Evolutionary conservation across 176 grass and related monocot genomes (phyloP).

Genomic region (Microstegium vimineum): DNA sequence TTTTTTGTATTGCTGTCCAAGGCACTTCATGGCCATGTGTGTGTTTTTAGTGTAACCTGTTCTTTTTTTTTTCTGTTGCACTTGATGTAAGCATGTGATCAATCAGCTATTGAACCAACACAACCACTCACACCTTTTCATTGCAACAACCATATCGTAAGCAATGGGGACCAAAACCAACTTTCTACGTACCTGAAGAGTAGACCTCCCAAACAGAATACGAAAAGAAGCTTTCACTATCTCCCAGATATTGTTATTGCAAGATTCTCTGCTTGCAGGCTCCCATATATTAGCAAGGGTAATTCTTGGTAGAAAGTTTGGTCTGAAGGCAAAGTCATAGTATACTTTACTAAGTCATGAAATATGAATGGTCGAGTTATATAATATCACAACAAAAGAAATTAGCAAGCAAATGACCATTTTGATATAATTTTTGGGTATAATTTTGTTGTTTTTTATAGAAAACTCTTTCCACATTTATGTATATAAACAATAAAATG

Average conservation of each 20-base stretch:
- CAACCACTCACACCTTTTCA: not conserved
- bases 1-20: not conserved
- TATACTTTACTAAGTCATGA: not conserved
- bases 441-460: not conserved
- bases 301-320: slow-evolving; percentile 93
- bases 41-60: not conserved
- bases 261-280: slow-evolving; percentile 78
- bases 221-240: slow-evolving; percentile 66
- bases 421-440: not conserved
- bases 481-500: not conserved
- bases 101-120: not conserved
- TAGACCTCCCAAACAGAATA: slow-evolving; percentile 76
- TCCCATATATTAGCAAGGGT: slow-evolving; percentile 94
- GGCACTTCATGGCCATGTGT: not conserved
- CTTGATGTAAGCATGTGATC: not conserved
- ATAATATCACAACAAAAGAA: not conserved
- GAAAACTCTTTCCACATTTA: not conserved
- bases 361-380: not conserved
- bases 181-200: slow-evolving; percentile 62
- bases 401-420: not conserved
- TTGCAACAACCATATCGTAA: not conserved
- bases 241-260: slow-evolving; percentile 71
- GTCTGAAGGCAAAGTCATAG: slow-evolving; percentile 21
- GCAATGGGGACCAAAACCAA: slow-evolving; percentile 2
- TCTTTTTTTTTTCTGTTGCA: not conserved